These are phyloP conservation scores for Colletotrichum gigasporum DNA, from an alignment of 2,329 filamentous ascomycete genomes.

Conservation along the genomic window DNA sequence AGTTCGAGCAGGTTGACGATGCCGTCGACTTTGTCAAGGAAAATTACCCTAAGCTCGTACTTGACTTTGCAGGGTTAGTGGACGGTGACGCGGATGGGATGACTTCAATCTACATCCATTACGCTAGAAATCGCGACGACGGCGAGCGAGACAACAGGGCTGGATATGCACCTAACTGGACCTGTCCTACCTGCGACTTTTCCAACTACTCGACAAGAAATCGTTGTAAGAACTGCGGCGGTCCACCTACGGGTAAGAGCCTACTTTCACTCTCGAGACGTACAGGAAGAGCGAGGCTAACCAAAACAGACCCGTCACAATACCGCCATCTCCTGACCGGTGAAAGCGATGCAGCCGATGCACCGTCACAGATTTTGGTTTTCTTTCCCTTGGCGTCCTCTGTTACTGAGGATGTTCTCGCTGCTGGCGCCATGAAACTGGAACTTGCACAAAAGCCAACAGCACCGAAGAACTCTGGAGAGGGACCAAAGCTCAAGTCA, in stretches of 20 bases:
- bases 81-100: slow-evolving; percentile 50
- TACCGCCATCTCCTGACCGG: slow-evolving; percentile 52
- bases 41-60: slow-evolving; percentile 50
- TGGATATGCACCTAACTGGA: slow-evolving; percentile 43
- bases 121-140: slow-evolving; percentile 47
- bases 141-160: slow-evolving; percentile 39
- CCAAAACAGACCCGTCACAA: slow-evolving; percentile 2
- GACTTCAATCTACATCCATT: slow-evolving; percentile 51
- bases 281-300: neutral
- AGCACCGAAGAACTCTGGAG: slow-evolving; percentile 52
- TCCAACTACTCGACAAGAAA: slow-evolving; percentile 49
- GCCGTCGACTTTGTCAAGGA: slow-evolving; percentile 52
- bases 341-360: slow-evolving; percentile 58
- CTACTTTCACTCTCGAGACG: neutral
- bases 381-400: slow-evolving; percentile 76
- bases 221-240: slow-evolving; percentile 50
- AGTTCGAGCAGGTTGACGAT: slow-evolving; percentile 51
- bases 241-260: slow-evolving; percentile 15
- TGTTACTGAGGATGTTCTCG: slow-evolving; percentile 77
- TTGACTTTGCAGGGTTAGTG: slow-evolving; percentile 47
- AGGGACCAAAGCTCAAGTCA: slow-evolving; percentile 64
- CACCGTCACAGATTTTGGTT: slow-evolving; percentile 79
- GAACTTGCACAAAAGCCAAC: slow-evolving; percentile 68
- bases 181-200: slow-evolving; percentile 44
- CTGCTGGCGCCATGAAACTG: slow-evolving; percentile 77